phyloP scores from a whole-genome alignment of 1,284 basidiomycete genomes.

The Ceratobasidium sp. region DNA sequence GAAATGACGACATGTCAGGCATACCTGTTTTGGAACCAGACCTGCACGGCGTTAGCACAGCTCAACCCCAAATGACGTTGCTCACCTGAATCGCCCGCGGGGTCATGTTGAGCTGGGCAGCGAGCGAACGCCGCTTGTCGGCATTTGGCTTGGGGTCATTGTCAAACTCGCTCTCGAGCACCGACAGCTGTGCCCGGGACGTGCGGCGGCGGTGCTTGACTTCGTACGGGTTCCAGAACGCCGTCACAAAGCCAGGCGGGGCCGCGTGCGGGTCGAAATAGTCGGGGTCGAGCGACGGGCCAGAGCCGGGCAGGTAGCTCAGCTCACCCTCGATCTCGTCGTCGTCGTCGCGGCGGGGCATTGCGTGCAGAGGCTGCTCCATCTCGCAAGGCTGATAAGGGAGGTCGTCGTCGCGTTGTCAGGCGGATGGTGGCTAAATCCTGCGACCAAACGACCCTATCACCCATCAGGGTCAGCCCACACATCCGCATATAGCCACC shows the following conservation, averaged over 20 bases:
- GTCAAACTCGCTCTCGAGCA: conserved; percentile 85
- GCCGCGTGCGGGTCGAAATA: background rate
- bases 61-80: conserved; percentile 36
- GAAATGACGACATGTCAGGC: background rate
- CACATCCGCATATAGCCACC: background rate
- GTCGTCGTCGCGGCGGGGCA: conserved; percentile 19
- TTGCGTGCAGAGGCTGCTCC: background rate
- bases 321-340: background rate
- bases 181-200: conserved; percentile 79
- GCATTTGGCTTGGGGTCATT: conserved; percentile 90
- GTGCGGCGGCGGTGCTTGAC: conserved; percentile 91
- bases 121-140: conserved; percentile 75
- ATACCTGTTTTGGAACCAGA: conserved; percentile 91
- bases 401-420: conserved; percentile 6
- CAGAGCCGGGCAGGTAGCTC: conserved; percentile 25
- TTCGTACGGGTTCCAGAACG: conserved; percentile 78
- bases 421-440: conserved; percentile 4
- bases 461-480: background rate
- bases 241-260: conserved; percentile 34
- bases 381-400: background rate
- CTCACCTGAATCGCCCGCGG: conserved; percentile 89
- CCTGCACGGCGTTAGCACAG: conserved; percentile 53
- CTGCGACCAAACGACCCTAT: background rate
- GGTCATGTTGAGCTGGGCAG: conserved; percentile 86
- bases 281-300: conserved; percentile 18